These are phyloP conservation scores for Colletotrichum destructivum DNA, from an alignment of 2,329 filamentous ascomycete genomes.

Conservation along the genomic window DNA sequence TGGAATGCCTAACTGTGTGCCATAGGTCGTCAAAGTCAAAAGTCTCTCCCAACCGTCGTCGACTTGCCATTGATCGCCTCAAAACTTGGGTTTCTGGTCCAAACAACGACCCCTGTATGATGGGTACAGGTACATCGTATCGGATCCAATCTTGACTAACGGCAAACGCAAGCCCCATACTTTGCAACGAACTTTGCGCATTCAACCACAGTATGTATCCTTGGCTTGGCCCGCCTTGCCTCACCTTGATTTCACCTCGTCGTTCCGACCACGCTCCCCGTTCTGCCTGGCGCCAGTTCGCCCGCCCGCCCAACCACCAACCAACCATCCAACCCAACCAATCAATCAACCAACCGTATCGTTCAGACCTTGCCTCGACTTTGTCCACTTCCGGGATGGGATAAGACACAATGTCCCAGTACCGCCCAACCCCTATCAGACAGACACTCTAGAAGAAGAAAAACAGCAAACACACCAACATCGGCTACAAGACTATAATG, in stretches of 20 bases:
- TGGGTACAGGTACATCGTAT: background rate
- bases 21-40: conserved; percentile 4
- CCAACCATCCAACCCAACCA: background rate
- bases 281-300: conserved; percentile 32
- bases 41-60: background rate
- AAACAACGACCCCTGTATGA: conserved; percentile 26
- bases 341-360: too few relatives aligned
- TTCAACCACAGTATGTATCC: conserved; percentile 10
- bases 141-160: conserved; percentile 41
- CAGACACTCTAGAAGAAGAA: background rate
- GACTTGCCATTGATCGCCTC: conserved; percentile 7
- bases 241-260: conserved; percentile 16
- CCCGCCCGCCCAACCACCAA: conserved; percentile 21
- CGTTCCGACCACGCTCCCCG: conserved; percentile 15
- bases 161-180: conserved; percentile 39
- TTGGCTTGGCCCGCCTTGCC: conserved; percentile 7
- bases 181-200: conserved; percentile 38
- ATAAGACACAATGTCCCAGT: conserved; percentile 16
- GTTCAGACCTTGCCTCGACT: background rate
- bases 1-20: background rate
- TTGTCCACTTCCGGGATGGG: conserved; percentile 32
- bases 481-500: conserved; percentile 13
- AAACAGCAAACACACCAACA: background rate
- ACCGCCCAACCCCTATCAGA: conserved; percentile 3
- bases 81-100: conserved; percentile 22